phyloP scores from a whole-genome alignment of 2,329 filamentous ascomycete species.

The Exophiala phaeomuriformis region DNA sequence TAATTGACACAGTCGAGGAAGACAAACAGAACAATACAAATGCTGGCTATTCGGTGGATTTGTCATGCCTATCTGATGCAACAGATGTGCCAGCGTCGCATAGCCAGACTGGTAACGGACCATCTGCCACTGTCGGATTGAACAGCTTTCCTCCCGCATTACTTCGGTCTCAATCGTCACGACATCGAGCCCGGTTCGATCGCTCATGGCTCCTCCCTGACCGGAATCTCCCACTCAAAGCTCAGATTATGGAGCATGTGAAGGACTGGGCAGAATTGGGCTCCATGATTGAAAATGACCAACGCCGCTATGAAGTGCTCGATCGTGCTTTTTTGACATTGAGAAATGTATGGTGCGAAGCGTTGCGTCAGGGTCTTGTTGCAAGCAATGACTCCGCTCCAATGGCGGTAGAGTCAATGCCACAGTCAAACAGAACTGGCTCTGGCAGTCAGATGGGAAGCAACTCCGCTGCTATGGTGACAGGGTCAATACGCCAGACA shows the following conservation, averaged over 20 bases:
- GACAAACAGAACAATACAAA: not conserved
- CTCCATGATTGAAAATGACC: constrained; percentile 15
- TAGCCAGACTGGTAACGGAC: not conserved
- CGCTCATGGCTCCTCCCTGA: constrained; percentile 9
- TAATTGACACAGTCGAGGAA: constrained; percentile 6
- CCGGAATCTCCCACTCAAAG: constrained; percentile 14
- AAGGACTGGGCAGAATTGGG: constrained; percentile 20
- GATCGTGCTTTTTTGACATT: constrained; percentile 19
- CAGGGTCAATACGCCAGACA: not conserved
- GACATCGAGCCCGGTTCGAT: constrained; percentile 6
- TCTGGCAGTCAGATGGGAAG: not conserved
- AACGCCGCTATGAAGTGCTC: constrained; percentile 16
- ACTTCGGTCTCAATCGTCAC: not conserved
- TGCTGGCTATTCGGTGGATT: no score
- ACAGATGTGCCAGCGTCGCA: not conserved
- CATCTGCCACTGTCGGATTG: not conserved
- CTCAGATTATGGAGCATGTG: constrained; percentile 19
- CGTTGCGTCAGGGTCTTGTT: constrained; percentile 16
- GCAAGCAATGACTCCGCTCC: not conserved
- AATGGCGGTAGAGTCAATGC: not conserved
- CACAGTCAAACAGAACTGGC: not conserved
- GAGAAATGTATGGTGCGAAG: constrained; percentile 23
- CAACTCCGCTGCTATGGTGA: not conserved
- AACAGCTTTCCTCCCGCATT: constrained; percentile 4
- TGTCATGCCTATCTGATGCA: no score